Conservation (phyloP, 345 rosid species). For the Theobroma cacao region DNA sequence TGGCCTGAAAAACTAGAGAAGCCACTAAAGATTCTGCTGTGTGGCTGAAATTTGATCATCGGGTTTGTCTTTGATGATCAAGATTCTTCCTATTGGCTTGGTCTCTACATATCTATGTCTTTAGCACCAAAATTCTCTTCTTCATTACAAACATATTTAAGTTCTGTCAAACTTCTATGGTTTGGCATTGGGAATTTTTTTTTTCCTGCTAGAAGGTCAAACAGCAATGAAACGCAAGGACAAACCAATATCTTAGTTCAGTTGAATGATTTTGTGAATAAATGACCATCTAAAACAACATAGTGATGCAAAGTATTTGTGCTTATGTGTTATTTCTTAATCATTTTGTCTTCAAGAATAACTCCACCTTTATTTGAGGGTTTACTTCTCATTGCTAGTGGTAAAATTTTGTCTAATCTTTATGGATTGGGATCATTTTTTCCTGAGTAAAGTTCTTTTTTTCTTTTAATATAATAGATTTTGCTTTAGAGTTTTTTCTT, state of each 20-base stretch:
- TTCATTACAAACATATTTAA: neutral
- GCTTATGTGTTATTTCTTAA: neutral
- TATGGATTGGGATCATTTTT: neutral
- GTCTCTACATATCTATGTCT: neutral
- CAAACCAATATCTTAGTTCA: neutral
- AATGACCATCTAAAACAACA: neutral
- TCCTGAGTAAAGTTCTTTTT: neutral
- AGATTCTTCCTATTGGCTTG: neutral
- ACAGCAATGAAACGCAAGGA: neutral
- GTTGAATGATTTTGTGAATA: neutral
- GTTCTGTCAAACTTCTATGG: neutral
- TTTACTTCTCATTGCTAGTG: neutral
- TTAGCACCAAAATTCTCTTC: neutral
- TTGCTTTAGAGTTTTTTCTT: neutral
- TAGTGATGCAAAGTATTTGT: neutral
- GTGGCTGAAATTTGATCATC: constrained; percentile 2
- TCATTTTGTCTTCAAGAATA: neutral
- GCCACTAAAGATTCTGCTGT: neutral
- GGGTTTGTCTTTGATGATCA: neutral
- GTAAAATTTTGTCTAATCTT: neutral
- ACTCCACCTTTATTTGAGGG: neutral
- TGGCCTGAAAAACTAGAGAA: neutral
- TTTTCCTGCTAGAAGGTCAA: neutral
- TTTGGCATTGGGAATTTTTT: neutral
- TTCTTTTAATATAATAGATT: neutral